These are phyloP conservation scores for Boletellus dicymbophilus DNA, from an alignment of 1,284 basidiomycete genomes.

Conservation along the genomic window DNA sequence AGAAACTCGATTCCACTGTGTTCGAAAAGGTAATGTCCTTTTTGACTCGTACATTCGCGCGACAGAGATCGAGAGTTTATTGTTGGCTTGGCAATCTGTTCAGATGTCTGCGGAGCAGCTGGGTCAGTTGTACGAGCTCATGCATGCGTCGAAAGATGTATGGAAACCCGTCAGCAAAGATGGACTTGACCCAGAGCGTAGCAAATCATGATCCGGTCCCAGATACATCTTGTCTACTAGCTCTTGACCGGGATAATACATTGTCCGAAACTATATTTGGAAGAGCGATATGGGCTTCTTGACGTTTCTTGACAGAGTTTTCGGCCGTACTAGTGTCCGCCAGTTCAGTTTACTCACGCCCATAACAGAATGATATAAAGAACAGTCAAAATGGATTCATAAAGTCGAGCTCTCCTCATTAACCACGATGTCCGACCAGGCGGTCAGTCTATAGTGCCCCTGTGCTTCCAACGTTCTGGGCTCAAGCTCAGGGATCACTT, in stretches of 20 bases:
- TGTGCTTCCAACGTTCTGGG: background rate
- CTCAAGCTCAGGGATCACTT: background rate
- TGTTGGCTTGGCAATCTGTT: background rate
- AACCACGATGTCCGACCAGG: slow-evolving; percentile 38
- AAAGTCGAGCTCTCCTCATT: too few species aligned
- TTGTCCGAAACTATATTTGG: background rate
- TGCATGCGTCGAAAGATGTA: slow-evolving; percentile 85
- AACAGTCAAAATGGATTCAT: too few species aligned
- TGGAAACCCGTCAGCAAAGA: slow-evolving; percentile 60
- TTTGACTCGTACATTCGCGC: too few species aligned
- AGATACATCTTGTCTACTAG: slow-evolving; percentile 6
- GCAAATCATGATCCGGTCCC: slow-evolving; percentile 13
- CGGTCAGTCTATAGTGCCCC: slow-evolving; percentile 32
- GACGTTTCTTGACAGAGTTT: too few species aligned
- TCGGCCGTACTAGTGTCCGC: background rate
- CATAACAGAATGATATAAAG: slow-evolving; percentile 15
- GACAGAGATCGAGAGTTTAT: too few species aligned
- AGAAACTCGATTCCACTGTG: slow-evolving; percentile 70
- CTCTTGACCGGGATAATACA: slow-evolving; percentile 7
- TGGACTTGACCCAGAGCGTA: slow-evolving; percentile 5
- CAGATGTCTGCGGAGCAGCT: slow-evolving; percentile 93
- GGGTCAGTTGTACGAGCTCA: slow-evolving; percentile 89
- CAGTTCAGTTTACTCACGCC: slow-evolving; percentile 4
- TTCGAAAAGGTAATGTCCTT: slow-evolving; percentile 70
- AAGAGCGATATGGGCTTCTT: too few species aligned